A percentile compares a stretch with the other conserved stretches of the same genome.
Evolutionary conservation across 2,329 filamentous ascomycete species (phyloP).

Genomic region (Cercospora sesami): DNA sequence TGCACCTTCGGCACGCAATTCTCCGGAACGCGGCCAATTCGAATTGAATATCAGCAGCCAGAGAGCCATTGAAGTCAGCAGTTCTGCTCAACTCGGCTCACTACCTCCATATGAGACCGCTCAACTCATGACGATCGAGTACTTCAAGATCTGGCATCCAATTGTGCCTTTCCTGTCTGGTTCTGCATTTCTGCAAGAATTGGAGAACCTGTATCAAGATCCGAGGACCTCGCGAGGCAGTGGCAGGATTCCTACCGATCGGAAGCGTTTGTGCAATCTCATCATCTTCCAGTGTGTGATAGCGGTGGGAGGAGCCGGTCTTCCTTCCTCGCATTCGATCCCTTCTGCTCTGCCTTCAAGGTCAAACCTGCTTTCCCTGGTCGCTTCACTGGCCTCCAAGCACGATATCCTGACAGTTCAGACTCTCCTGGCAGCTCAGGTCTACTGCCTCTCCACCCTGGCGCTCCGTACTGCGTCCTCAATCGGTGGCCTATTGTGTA

Average conservation of each 20-base stretch:
- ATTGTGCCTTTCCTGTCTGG: constrained; percentile 56
- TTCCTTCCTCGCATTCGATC: constrained; percentile 27
- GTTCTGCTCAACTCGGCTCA: constrained; percentile 26
- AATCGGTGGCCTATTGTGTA: constrained; percentile 50
- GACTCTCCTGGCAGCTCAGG: constrained; percentile 50
- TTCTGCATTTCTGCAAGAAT: constrained; percentile 49
- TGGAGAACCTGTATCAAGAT: constrained; percentile 47
- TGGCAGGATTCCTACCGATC: constrained; percentile 24
- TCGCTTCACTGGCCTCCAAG: constrained; percentile 44
- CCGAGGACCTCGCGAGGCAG: constrained; percentile 33
- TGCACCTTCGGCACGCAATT: constrained; percentile 23
- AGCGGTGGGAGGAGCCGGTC: constrained; percentile 44
- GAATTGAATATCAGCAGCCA: constrained; percentile 23
- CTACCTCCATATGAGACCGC: constrained; percentile 39
- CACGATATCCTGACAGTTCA: constrained; percentile 52
- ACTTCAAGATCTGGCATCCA: constrained; percentile 56
- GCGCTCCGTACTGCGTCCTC: constrained; percentile 53
- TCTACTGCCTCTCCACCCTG: constrained; percentile 53
- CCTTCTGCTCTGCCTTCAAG: constrained; percentile 39
- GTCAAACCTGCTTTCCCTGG: constrained; percentile 41
- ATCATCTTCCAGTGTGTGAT: constrained; percentile 55
- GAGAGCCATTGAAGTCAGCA: constrained; percentile 23
- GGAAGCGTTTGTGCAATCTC: constrained; percentile 35
- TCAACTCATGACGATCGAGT: constrained; percentile 49
- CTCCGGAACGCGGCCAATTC: constrained; percentile 23